phyloP scores from a whole-genome alignment of 164 flowering plant species.

The Pachysandra terminalis region DNA sequence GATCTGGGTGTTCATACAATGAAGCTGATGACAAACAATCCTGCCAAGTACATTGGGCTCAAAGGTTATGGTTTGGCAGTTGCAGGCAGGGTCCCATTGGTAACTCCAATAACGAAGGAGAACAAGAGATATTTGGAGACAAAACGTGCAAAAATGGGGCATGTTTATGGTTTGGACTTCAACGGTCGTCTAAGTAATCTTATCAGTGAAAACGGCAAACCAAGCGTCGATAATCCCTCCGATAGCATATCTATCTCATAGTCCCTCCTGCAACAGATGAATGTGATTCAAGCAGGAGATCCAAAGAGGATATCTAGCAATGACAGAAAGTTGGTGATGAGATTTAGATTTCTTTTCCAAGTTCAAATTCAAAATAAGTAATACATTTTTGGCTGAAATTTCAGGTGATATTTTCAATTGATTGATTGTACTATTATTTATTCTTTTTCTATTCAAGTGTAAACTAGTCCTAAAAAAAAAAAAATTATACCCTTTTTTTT shows the following conservation, averaged over 20 bases:
- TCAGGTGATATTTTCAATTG: not conserved
- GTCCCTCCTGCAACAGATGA: not conserved
- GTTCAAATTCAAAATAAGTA: not conserved
- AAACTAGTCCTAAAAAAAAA: too few species aligned
- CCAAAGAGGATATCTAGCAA: not conserved
- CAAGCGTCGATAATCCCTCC: not conserved
- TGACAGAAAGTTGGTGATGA: not conserved
- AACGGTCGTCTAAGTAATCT: slow-evolving; percentile 25
- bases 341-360: not conserved
- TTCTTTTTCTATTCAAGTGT: too few species aligned
- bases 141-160: slow-evolving; percentile 92
- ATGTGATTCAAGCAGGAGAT: too few species aligned
- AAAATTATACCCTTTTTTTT: too few species aligned
- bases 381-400: not conserved
- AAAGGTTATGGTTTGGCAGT: slow-evolving; percentile 89
- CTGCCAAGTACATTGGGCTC: slow-evolving; percentile 79
- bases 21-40: slow-evolving; percentile 97
- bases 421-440: too few species aligned
- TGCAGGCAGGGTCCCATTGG: slow-evolving; percentile 72
- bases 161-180: slow-evolving; percentile 53
- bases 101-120: slow-evolving; percentile 70
- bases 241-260: slow-evolving; percentile 10
- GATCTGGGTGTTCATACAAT: slow-evolving; percentile 88
- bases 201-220: slow-evolving; percentile 24
- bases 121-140: slow-evolving; percentile 90